phyloP scores from a whole-genome alignment of 805 yeast genomes.

The Yamadazyma phyllophila region DNA sequence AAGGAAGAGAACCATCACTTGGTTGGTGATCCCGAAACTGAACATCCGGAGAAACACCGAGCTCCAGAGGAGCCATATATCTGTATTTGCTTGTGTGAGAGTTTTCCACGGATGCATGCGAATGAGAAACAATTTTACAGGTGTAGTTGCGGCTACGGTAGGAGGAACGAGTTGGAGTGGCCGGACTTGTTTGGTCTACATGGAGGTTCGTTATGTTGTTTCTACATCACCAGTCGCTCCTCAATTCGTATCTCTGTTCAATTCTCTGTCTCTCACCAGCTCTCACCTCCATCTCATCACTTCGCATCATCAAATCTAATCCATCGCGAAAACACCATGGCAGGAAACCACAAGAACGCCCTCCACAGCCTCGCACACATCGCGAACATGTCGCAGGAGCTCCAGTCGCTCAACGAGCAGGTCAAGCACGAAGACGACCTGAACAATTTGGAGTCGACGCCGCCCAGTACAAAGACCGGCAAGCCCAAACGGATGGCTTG shows the following conservation, averaged over 20 bases:
- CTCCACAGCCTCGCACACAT: conserved; percentile 42
- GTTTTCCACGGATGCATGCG: conserved; percentile 19
- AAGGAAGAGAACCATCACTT: conserved; percentile 68
- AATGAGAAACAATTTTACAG: not conserved
- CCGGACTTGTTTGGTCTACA: no score
- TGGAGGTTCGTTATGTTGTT: no score
- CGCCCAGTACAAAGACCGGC: conserved; percentile 5
- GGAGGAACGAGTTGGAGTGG: not conserved
- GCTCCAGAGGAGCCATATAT: conserved; percentile 61
- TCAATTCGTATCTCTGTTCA: no score
- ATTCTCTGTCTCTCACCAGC: not conserved
- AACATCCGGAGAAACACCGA: conserved; percentile 69
- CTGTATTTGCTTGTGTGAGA: conserved; percentile 41
- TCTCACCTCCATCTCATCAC: conserved; percentile 3
- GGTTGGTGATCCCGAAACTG: conserved; percentile 78
- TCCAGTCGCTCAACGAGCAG: conserved; percentile 29
- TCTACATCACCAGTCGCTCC: no score
- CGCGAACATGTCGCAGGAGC: conserved; percentile 45
- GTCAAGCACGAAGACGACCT: conserved; percentile 13
- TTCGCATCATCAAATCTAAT: not conserved
- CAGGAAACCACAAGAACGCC: conserved; percentile 19
- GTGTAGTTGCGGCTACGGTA: not conserved
- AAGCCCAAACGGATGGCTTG: conserved; percentile 73
- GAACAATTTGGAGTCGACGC: not conserved
- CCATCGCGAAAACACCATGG: conserved; percentile 6